Conservation (phyloP, 371 early-diverging fungal genomes). For the Haplosporangium sp. region DNA sequence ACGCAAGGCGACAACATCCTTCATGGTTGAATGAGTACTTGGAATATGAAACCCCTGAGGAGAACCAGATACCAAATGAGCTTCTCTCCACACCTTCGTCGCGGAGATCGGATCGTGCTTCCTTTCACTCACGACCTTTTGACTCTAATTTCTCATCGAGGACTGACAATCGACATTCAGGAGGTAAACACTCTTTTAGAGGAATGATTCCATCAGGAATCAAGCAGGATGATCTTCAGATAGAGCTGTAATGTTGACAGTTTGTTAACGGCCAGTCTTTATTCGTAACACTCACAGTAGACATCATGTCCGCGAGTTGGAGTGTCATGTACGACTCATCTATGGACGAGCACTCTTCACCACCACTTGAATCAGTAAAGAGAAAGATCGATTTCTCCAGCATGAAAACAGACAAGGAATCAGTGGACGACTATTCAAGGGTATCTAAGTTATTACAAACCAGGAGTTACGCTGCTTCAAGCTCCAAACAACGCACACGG, state of each 20-base stretch:
- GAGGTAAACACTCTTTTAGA: not conserved
- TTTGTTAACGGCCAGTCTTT: too few relatives aligned
- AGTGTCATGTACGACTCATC: not conserved
- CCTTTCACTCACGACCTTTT: not conserved
- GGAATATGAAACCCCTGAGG: not conserved
- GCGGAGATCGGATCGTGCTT: not conserved
- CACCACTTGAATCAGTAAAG: constrained; percentile 1
- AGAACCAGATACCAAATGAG: not conserved
- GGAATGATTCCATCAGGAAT: too few relatives aligned
- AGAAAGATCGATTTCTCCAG: not conserved
- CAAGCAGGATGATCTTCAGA: too few relatives aligned
- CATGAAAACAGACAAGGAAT: too few relatives aligned
- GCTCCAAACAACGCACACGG: too few relatives aligned
- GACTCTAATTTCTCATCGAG: not conserved
- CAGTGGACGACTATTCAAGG: too few relatives aligned
- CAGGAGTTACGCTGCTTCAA: too few relatives aligned
- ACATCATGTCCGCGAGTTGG: not conserved
- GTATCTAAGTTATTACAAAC: too few relatives aligned
- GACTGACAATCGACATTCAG: not conserved
- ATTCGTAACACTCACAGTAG: not conserved
- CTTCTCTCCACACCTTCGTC: constrained; percentile 1
- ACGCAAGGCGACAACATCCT: not conserved
- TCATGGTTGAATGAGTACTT: not conserved
- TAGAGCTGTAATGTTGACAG: too few relatives aligned
- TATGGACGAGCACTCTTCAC: constrained; percentile 2